Conservation (phyloP, 345 rosid genomes). For the Salix koriyanagi region DNA sequence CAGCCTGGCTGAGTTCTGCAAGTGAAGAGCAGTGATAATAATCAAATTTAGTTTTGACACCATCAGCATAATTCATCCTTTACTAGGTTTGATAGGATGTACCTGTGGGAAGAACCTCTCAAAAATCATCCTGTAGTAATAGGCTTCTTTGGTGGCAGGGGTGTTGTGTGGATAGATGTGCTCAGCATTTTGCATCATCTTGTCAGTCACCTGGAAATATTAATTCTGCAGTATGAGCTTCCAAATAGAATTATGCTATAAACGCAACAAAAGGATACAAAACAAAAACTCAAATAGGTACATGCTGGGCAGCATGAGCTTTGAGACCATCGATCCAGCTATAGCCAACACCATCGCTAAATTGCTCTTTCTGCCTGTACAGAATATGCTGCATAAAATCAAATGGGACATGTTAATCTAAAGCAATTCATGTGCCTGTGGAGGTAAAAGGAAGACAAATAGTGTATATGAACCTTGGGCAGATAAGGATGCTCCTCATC, state of each 20-base stretch:
- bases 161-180: slow-evolving; percentile 77
- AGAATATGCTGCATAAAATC: slow-evolving; percentile 60
- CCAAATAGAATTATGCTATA: not conserved
- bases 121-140: slow-evolving; percentile 80
- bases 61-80: not conserved
- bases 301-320: slow-evolving; percentile 70
- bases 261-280: not conserved
- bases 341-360: slow-evolving; percentile 95
- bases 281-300: slow-evolving; percentile 11
- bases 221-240: not conserved
- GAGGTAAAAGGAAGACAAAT: not conserved
- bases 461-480: slow-evolving; percentile 50
- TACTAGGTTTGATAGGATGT: not conserved
- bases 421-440: not conserved
- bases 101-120: slow-evolving; percentile 97
- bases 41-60: not conserved
- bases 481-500: slow-evolving; percentile 80
- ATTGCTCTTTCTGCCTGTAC: slow-evolving; percentile 95
- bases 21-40: not conserved
- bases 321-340: slow-evolving; percentile 98
- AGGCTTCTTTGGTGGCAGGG: slow-evolving; percentile 82
- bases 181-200: slow-evolving; percentile 74
- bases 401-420: slow-evolving; percentile 18
- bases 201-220: slow-evolving; percentile 59
- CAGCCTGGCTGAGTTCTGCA: slow-evolving; percentile 75